phyloP scores from a whole-genome alignment of 1,139 yeast species.

The Wickerhamiella pararugosa region DNA sequence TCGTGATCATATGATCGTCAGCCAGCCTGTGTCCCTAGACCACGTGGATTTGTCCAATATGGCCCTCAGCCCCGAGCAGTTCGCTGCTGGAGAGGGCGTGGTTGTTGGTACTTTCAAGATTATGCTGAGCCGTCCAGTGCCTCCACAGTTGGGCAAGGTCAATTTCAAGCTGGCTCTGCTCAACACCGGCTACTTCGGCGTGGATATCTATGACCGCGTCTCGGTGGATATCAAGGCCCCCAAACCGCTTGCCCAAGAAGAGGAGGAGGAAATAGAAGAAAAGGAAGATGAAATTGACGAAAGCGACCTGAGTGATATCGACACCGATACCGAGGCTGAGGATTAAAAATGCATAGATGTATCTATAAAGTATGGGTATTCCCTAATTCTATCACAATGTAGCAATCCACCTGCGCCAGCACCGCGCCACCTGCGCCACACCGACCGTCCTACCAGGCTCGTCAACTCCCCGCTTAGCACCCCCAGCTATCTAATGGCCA shows the following conservation, averaged over 20 bases:
- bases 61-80: slow-evolving; percentile 34
- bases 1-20: slow-evolving; percentile 65
- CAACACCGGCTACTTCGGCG: slow-evolving; percentile 27
- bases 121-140: slow-evolving; percentile 58
- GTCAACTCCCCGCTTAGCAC: too few relatives aligned
- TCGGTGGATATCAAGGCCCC: slow-evolving; percentile 26
- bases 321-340: slow-evolving; percentile 18
- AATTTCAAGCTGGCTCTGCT: slow-evolving; percentile 33
- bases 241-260: slow-evolving; percentile 17
- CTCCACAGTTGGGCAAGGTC: slow-evolving; percentile 44
- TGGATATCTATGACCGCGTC: slow-evolving; percentile 26
- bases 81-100: slow-evolving; percentile 33
- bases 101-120: slow-evolving; percentile 57
- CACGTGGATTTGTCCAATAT: slow-evolving; percentile 44
- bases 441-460: too few relatives aligned
- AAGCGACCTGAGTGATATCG: slow-evolving; percentile 18
- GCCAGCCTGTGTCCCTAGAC: slow-evolving; percentile 44
- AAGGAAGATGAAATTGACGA: slow-evolving; percentile 33
- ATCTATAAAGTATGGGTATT: too few relatives aligned
- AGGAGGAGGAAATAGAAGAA: slow-evolving; percentile 15
- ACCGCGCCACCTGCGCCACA: too few relatives aligned
- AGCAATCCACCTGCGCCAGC: too few relatives aligned
- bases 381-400: too few relatives aligned
- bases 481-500: slow-evolving; percentile 15
- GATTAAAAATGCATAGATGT: slow-evolving; percentile 1